These are phyloP conservation scores for Backusella macrospora DNA, from an alignment of 192 early-diverging fungal species.

Conservation along the genomic window DNA sequence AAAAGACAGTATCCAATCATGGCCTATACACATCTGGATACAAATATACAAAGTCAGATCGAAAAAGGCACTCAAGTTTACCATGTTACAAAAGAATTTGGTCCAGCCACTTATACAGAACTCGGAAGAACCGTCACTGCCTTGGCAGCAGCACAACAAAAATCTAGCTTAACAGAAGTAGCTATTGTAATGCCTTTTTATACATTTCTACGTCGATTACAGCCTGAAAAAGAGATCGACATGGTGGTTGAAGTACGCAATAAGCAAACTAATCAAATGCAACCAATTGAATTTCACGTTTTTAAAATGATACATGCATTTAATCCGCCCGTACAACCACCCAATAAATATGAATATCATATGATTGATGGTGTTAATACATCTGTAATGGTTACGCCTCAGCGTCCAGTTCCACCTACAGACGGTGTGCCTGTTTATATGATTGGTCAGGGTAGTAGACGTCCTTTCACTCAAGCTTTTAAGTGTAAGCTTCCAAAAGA, in stretches of 20 bases:
- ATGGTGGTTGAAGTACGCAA: slow-evolving; percentile 49
- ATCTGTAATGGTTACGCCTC: neutral
- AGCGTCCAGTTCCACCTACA: slow-evolving; percentile 2
- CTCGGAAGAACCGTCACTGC: slow-evolving; percentile 57
- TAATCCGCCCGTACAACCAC: slow-evolving; percentile 24
- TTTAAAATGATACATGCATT: slow-evolving; percentile 38
- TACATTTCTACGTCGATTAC: slow-evolving; percentile 43
- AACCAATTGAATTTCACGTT: slow-evolving; percentile 47
- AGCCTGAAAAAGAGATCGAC: slow-evolving; percentile 31
- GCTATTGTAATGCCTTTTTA: slow-evolving; percentile 60
- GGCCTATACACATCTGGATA: slow-evolving; percentile 49
- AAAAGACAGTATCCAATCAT: slow-evolving; percentile 49
- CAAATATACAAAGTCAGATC: slow-evolving; percentile 29
- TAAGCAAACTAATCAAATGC: slow-evolving; percentile 27
- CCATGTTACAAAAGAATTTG: slow-evolving; percentile 62
- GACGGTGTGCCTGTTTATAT: slow-evolving; percentile 50
- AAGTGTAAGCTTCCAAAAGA: slow-evolving; percentile 36
- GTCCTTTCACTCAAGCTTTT: slow-evolving; percentile 56
- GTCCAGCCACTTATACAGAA: slow-evolving; percentile 49
- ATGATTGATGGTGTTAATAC: slow-evolving; percentile 17
- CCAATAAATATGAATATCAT: slow-evolving; percentile 19
- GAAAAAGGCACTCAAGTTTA: slow-evolving; percentile 52
- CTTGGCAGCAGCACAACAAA: slow-evolving; percentile 50
- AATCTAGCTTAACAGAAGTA: slow-evolving; percentile 41
- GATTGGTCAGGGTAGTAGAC: slow-evolving; percentile 51